Evolutionary conservation across 257 asterid genomes (phyloP), one percentile per base, ranked within the genome.

Genomic region (Nicotiana sylvestris): DNA sequence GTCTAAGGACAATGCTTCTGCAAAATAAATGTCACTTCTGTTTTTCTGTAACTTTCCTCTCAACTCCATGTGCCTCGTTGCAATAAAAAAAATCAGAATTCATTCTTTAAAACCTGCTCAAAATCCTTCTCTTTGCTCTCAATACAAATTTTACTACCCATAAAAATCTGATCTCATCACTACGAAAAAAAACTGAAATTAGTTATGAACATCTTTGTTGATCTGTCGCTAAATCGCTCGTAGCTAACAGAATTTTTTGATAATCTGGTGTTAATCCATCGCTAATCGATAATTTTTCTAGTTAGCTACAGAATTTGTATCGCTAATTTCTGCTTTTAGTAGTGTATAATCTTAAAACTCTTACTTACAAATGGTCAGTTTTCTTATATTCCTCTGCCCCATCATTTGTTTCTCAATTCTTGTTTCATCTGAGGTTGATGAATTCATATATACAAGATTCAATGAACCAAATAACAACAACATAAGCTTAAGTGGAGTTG

Each of bases 401-500:
- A 1, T 81, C 35, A 30, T 81, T 66, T 81, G 51, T 0, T 17
- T 66, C 7, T 81, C 66, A 81, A 82, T 67, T 21, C 66, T 53
- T 18, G 76, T 32, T 16, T 10, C 76, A 13, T 6, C 43, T 18
- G 76, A 66, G 1, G 16, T 27, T 74, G 83, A 81, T 66, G 83
- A 66, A 8, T 81, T 81, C 43, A 9, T 53, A 25, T 66, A 49
- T 27, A 81, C 83, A 37, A 66, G 83, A 81, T 81, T 81, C 78
- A 66, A 66, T 66, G 25, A 51, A 0, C 78, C 67, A 46, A 51
- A 43, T 8, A 43, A 66, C 69, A 32, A 27, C 29, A 77, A 77
- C 66, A 77, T 85, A 1, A 81, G 82, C 81, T 55, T 93, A 80
- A 89, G 80, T 65, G 92, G 88, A 49, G 76, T 51, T 43, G 91